A percentile compares a stretch with the other conserved stretches of the same genome.
Conservation (phyloP, 371 early-diverging fungal genomes). For the Spiromyces aspiralis region DNA sequence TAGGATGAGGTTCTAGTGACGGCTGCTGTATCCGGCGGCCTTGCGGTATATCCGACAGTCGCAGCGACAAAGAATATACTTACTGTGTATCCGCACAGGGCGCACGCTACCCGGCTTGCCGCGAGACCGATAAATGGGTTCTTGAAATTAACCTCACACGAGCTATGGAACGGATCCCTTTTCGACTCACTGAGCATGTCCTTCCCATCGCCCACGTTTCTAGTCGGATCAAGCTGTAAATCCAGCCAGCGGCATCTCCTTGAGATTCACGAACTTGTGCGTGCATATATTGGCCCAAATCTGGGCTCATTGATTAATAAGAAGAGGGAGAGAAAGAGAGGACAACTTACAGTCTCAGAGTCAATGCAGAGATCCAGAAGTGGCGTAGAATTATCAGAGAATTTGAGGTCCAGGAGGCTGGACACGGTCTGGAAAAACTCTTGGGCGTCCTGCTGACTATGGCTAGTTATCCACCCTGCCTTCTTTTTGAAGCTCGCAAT, state of each 20-base stretch:
- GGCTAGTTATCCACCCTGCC: slow-evolving; percentile 18
- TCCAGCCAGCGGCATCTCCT: too few species aligned
- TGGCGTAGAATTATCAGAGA: slow-evolving; percentile 14
- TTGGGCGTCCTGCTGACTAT: slow-evolving; percentile 74
- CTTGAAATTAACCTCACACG: slow-evolving; percentile 1
- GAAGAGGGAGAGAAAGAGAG: too few species aligned
- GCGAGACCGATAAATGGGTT: slow-evolving; percentile 45
- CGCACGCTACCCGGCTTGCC: slow-evolving; percentile 43
- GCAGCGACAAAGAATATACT: slow-evolving; percentile 1
- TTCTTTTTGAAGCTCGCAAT: slow-evolving; percentile 17
- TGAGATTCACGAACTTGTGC: too few species aligned
- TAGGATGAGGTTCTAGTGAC: too few species aligned
- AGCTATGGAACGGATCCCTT: neutral
- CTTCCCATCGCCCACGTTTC: neutral
- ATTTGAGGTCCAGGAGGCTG: slow-evolving; percentile 23
- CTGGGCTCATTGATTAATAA: too few species aligned
- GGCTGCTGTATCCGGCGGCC: too few species aligned
- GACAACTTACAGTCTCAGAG: too few species aligned
- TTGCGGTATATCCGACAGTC: too few species aligned
- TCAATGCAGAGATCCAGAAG: slow-evolving; percentile 2
- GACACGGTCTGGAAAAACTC: slow-evolving; percentile 81
- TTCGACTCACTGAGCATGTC: slow-evolving; percentile 1
- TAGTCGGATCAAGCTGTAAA: too few species aligned
- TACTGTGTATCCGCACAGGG: slow-evolving; percentile 48
- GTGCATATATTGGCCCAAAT: too few species aligned